Conservation (phyloP, 2,329 filamentous ascomycete genomes). For the Colletotrichum coccodes region DNA sequence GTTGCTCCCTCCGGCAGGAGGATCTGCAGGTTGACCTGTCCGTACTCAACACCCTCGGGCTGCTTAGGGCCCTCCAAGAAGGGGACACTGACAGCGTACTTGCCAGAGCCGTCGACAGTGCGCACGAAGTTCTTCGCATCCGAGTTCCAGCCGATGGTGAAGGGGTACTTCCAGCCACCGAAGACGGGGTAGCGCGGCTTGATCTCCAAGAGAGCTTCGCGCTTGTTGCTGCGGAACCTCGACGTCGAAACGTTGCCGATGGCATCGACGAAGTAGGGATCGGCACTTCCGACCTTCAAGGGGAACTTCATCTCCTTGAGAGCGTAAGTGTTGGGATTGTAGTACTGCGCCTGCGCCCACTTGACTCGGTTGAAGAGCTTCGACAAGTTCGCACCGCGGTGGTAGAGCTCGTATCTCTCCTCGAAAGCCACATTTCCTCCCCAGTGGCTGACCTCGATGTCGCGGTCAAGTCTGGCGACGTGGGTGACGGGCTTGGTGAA, state of each 20-base stretch:
- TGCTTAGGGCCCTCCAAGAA: constrained; percentile 94
- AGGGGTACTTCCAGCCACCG: constrained; percentile 98
- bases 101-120: constrained; percentile 65
- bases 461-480: constrained; percentile 82
- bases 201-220: constrained; percentile 86
- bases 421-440: constrained; percentile 96
- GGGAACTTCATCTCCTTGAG: constrained; percentile 86
- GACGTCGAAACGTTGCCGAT: constrained; percentile 98
- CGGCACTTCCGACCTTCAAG: constrained; percentile 80
- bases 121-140: constrained; percentile 82
- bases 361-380: constrained; percentile 80
- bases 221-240: constrained; percentile 79
- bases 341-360: constrained; percentile 79
- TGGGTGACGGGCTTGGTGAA: constrained; percentile 93
- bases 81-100: constrained; percentile 86
- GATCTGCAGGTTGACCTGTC: constrained; percentile 80
- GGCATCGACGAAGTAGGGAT: constrained; percentile 94
- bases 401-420: constrained; percentile 89
- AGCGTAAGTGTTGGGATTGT: constrained; percentile 80
- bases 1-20: constrained; percentile 91
- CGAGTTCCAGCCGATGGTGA: constrained; percentile 95
- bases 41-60: constrained; percentile 86
- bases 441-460: constrained; percentile 97
- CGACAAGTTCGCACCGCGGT: constrained; percentile 84
- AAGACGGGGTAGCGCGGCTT: constrained; percentile 97